These are phyloP conservation scores for Psilocybe cyanescens DNA, from an alignment of 768 basidiomycete genomes.

Conservation along the genomic window DNA sequence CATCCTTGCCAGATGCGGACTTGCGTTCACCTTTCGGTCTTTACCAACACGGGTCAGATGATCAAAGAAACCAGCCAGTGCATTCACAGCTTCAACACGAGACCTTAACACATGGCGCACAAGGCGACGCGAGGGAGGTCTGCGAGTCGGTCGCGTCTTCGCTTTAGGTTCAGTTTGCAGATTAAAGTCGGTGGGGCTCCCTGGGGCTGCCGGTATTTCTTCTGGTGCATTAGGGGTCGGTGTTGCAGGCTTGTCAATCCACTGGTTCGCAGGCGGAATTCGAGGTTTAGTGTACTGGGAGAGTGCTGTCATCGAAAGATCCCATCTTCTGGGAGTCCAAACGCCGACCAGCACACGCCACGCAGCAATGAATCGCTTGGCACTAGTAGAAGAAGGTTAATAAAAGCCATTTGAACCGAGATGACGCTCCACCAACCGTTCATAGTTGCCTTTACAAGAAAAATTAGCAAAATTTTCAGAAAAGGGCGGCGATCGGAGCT, in stretches of 20 bases:
- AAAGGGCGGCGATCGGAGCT: slow-evolving; percentile 34
- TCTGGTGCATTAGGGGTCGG: slow-evolving; percentile 19
- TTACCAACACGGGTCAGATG: slow-evolving; percentile 50
- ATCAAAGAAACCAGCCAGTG: slow-evolving; percentile 73
- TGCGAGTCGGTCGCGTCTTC: slow-evolving; percentile 37
- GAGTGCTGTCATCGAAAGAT: slow-evolving; percentile 75
- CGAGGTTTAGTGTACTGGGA: slow-evolving; percentile 71
- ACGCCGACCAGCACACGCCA: slow-evolving; percentile 97
- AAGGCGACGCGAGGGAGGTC: slow-evolving; percentile 80
- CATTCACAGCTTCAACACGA: slow-evolving; percentile 80
- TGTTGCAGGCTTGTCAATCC: slow-evolving; percentile 55
- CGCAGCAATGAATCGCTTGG: slow-evolving; percentile 87
- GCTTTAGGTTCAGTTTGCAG: slow-evolving; percentile 45
- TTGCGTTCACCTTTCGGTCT: slow-evolving; percentile 46
- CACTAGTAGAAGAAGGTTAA: slow-evolving; percentile 43
- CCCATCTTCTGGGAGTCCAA: slow-evolving; percentile 87
- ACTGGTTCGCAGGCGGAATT: slow-evolving; percentile 69
- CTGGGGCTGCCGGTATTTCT: slow-evolving; percentile 18
- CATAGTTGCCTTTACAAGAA: slow-evolving; percentile 63
- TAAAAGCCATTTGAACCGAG: neutral
- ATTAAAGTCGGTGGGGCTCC: slow-evolving; percentile 26
- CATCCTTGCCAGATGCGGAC: slow-evolving; percentile 49
- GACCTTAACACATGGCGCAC: slow-evolving; percentile 89
- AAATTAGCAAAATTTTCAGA: slow-evolving; percentile 19
- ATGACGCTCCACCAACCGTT: slow-evolving; percentile 55